phyloP scores from a whole-genome alignment of 2,329 filamentous ascomycete genomes.

The Zymoseptoria tritici region DNA sequence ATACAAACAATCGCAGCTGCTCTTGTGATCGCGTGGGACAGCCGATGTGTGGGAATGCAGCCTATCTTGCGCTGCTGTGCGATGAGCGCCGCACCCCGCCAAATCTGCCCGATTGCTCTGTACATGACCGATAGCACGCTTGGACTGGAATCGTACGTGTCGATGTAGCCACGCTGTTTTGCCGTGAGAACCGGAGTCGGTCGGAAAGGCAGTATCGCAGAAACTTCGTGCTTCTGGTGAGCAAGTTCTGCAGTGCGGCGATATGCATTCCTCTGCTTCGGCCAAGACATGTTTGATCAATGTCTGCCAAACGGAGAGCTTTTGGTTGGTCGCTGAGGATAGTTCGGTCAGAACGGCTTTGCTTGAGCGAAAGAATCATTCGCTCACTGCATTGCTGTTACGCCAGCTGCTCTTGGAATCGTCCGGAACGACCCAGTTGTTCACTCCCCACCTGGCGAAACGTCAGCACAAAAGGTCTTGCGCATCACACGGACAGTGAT shows the following conservation, averaged over 20 bases:
- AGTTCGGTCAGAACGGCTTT: not conserved
- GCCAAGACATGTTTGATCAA: not conserved
- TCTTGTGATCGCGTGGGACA: not conserved
- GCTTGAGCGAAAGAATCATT: conserved; percentile 6
- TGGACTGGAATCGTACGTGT: not conserved
- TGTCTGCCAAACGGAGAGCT: not conserved
- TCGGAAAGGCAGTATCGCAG: too few relatives aligned
- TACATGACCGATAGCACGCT: not conserved
- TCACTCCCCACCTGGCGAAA: conserved; percentile 63
- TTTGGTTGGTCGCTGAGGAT: not conserved
- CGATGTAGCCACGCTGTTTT: not conserved
- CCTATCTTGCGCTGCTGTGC: not conserved
- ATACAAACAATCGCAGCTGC: not conserved
- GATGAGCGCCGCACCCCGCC: not conserved
- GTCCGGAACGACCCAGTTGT: conserved; percentile 73
- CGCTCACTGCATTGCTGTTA: not conserved
- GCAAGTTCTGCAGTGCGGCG: too few relatives aligned
- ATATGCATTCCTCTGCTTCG: not conserved
- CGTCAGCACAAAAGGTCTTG: conserved; percentile 1
- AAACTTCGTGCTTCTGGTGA: too few relatives aligned
- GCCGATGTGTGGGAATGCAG: not conserved
- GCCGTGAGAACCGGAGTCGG: not conserved
- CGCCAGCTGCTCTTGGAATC: conserved; percentile 1
- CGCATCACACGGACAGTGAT: not conserved
- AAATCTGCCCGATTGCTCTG: not conserved